Conservation (phyloP, 192 early-diverging fungal genomes). For the Coemansia sp. region DNA sequence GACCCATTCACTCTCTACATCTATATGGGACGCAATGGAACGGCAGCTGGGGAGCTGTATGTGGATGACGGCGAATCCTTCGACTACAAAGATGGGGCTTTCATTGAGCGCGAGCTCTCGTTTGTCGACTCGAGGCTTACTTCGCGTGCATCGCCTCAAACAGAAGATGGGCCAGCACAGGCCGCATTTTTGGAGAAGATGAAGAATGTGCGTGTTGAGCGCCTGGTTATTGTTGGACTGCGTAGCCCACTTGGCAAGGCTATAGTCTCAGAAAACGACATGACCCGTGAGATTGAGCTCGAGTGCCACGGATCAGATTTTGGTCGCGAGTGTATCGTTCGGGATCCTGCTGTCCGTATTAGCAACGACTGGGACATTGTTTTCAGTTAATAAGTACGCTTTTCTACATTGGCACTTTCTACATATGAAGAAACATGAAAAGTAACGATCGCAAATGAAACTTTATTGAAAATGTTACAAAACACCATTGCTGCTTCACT, state of each 20-base stretch:
- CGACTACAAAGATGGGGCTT: conserved; percentile 67
- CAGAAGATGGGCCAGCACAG: conserved; percentile 16
- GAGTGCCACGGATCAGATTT: conserved; percentile 17
- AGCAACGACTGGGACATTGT: conserved; percentile 50
- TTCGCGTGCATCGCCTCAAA: conserved; percentile 40
- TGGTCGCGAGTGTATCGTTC: conserved; percentile 36
- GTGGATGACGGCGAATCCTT: conserved; percentile 89
- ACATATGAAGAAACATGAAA: not conserved
- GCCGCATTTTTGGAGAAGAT: conserved; percentile 20
- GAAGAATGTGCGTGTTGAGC: conserved; percentile 50
- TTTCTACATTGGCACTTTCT: not conserved
- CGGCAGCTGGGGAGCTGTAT: conserved; percentile 79
- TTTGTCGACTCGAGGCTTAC: conserved; percentile 33
- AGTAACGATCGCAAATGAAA: not conserved
- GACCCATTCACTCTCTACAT: conserved; percentile 94
- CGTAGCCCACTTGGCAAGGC: conserved; percentile 34
- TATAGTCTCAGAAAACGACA: conserved; percentile 31
- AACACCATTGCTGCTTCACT: not conserved
- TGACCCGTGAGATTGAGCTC: conserved; percentile 30
- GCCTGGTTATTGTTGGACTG: conserved; percentile 46
- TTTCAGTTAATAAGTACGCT: conserved; percentile 14
- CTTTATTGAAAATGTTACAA: not conserved
- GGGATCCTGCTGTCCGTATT: conserved; percentile 53
- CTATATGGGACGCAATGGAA: conserved; percentile 66
- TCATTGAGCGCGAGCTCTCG: conserved; percentile 56